These are phyloP conservation scores for Citrus sinensis DNA, from an alignment of 345 rosid species.

Conservation along the genomic window DNA sequence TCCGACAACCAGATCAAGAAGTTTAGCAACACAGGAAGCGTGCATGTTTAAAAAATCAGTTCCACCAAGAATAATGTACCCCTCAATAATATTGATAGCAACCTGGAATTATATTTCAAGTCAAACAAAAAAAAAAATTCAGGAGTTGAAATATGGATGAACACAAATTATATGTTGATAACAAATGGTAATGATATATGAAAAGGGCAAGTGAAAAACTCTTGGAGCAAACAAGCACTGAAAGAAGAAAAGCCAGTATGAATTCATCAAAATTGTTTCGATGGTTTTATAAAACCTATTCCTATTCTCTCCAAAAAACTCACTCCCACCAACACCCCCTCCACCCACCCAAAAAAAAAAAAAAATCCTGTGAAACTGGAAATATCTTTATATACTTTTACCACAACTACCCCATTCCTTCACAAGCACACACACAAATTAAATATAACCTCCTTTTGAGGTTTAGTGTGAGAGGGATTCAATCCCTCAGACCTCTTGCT, in stretches of 20 bases:
- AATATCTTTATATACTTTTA: no score
- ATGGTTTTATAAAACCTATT: not conserved
- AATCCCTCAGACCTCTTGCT: not conserved
- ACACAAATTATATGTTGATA: not conserved
- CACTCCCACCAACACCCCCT: not conserved
- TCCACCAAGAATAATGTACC: slow-evolving; percentile 77
- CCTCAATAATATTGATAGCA: slow-evolving; percentile 76
- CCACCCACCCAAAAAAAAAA: not conserved
- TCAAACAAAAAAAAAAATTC: not conserved
- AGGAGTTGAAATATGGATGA: not conserved
- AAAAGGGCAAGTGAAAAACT: not conserved
- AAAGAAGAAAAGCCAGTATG: not conserved
- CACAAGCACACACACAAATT: not conserved
- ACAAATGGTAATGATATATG: not conserved
- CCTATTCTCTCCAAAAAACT: not conserved
- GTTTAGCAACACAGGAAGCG: slow-evolving; percentile 76
- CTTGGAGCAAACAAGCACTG: not conserved
- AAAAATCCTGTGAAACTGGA: no score
- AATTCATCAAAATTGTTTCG: not conserved
- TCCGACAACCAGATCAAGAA: slow-evolving; percentile 89
- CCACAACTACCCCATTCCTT: no score
- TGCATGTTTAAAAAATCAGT: slow-evolving; percentile 74
- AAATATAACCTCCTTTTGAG: not conserved
- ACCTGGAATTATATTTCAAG: slow-evolving; percentile 51
- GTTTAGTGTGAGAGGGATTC: not conserved